These are phyloP conservation scores for Claviceps pusilla DNA, from an alignment of 2,329 filamentous ascomycete species.

Conservation along the genomic window DNA sequence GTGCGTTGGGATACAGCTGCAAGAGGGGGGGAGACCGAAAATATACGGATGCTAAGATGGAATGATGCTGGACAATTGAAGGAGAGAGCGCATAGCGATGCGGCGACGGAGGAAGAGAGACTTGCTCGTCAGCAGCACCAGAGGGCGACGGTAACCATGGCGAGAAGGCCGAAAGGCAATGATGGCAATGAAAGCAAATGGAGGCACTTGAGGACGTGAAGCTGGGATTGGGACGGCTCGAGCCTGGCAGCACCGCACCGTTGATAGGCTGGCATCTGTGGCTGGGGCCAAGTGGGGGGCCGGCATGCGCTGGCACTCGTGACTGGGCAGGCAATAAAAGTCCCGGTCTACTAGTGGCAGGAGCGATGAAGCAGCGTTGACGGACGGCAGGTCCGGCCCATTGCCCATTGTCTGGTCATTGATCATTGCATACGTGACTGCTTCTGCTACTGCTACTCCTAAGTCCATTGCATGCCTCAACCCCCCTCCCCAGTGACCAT, in stretches of 20 bases:
- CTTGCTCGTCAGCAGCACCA: conserved; percentile 7
- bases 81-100: conserved; percentile 10
- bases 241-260: background rate
- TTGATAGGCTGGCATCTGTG: background rate
- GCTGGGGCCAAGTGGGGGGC: background rate
- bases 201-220: background rate
- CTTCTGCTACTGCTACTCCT: too few species aligned
- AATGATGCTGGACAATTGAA: conserved; percentile 5
- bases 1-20: background rate
- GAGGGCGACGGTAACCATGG: conserved; percentile 1
- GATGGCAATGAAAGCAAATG: background rate
- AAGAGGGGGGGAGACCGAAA: background rate
- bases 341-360: background rate
- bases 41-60: conserved; percentile 17
- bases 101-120: background rate
- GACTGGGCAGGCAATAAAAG: background rate
- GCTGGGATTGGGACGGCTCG: background rate
- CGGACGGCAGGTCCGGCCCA: background rate
- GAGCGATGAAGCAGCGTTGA: background rate
- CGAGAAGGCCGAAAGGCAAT: background rate
- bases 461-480: too few species aligned
- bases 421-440: too few species aligned
- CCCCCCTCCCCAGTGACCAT: too few species aligned
- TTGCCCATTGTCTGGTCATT: too few species aligned
- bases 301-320: background rate